Evolutionary conservation across 805 yeast genomes (phyloP), one percentile per base, ranked within the genome.

Genomic region (Nakazawaea wickerhamii): DNA sequence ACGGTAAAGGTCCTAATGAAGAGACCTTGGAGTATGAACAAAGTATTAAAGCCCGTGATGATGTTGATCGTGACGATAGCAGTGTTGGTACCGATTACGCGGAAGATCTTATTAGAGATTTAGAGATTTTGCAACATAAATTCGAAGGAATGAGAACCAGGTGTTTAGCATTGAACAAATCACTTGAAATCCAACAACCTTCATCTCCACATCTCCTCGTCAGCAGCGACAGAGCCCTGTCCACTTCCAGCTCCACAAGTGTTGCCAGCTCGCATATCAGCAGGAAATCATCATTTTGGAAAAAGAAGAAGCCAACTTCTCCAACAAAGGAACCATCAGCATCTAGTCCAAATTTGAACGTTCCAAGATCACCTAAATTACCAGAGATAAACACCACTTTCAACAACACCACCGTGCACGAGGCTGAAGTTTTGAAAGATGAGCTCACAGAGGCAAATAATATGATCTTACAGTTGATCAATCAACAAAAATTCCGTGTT

Each of bases 161-260:
- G 15, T 26, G 46, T 10, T 21, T 27, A 11, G 11, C 25, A 13
- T 35, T 49, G 35, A 18, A 28, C 13, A 30, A 31, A n/a, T 27
- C 36, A 6, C 36, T 47, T 19, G 40, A 47, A n/a, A 26, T n/a
- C 5, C 31, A 6, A 33, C 27, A 25, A 25, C 27, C 13, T 25
- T 13, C 2, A 13, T 13, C 27, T 25, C 27, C 27, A 25, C 27
- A 25, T 25, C 11, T 30, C 23, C 10, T 17, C 36, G 17, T 5
- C 14, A 13, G 8, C 9, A 31, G 19, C 15, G 31, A 36, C 4
- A 17, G 39, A 4, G 31, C 47, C 14, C 47, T 57, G 1, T 41
- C 59, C 9, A 30, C 53, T 4, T 54, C 64, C 2, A 46, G 41
- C 13, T 21, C 19, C 19, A 18, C 26, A n/a, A 20, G 33, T 19